Conservation (phyloP, 768 basidiomycete species). For the Gautieria morchelliformis region DNA sequence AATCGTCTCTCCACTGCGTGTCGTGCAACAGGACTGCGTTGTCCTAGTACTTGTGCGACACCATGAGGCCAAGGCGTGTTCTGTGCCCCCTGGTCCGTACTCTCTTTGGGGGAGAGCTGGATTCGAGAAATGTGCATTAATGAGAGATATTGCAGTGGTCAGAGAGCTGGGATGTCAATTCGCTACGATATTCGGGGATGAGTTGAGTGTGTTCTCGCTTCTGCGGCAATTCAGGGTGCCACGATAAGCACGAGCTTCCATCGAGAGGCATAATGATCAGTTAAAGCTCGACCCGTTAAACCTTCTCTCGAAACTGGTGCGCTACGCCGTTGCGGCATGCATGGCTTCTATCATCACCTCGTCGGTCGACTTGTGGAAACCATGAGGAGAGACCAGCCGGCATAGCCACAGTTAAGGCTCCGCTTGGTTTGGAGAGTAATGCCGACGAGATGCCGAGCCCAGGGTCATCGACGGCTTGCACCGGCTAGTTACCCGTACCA, state of each 20-base stretch:
- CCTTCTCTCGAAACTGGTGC: neutral
- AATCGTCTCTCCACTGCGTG: neutral
- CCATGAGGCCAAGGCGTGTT: neutral
- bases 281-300: neutral
- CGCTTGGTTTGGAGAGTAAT: neutral
- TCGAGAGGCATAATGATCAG: neutral
- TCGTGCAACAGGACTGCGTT: neutral
- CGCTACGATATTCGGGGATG: too few relatives aligned
- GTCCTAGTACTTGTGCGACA: neutral
- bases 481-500: neutral
- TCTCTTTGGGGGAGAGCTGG: neutral
- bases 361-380: constrained; percentile 3
- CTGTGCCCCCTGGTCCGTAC: neutral
- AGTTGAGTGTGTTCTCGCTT: neutral
- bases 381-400: neutral
- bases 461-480: neutral
- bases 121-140: neutral
- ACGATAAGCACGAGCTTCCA: neutral
- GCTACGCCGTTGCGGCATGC: neutral
- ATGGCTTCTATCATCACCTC: neutral
- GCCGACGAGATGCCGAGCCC: neutral
- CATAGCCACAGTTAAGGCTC: neutral
- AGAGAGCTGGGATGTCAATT: neutral
- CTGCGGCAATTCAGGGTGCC: neutral
- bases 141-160: neutral